phyloP scores from a whole-genome alignment of 306 rosid genomes.

The Acacia confusa region DNA sequence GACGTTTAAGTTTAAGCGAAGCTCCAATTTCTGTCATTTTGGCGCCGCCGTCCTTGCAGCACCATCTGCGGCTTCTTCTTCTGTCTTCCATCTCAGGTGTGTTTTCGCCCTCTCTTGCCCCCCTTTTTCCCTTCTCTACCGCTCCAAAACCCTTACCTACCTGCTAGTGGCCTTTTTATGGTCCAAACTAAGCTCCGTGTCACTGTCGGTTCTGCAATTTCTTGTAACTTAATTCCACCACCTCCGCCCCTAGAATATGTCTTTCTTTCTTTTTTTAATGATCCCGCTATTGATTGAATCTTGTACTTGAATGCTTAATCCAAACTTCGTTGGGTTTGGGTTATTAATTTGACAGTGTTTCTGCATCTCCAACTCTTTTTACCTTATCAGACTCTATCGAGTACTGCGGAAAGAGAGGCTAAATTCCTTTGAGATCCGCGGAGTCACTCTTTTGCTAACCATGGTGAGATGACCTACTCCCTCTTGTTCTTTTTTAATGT shows the following conservation, averaged over 20 bases:
- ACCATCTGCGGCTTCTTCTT: not conserved
- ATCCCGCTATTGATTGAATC: not conserved
- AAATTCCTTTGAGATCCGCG: not conserved
- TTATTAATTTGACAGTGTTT: not conserved
- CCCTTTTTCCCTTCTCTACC: not conserved
- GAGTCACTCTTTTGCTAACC: not conserved
- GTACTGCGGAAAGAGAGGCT: not conserved
- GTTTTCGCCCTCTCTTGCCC: not conserved
- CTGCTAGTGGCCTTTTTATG: no score
- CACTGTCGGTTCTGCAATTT: not conserved
- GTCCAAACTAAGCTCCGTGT: not conserved
- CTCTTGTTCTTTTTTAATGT: not conserved
- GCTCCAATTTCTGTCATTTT: not conserved
- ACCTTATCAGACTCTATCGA: not conserved
- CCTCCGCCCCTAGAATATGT: not conserved
- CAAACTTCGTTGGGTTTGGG: not conserved
- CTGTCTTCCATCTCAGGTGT: not conserved
- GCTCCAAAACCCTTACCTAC: not conserved
- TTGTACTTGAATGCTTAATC: not conserved
- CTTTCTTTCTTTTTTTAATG: not conserved
- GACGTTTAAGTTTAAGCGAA: no score
- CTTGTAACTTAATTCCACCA: no score
- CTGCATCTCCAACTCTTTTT: not conserved
- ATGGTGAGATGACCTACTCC: not conserved
- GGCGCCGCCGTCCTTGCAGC: not conserved